A percentile compares a stretch with the other conserved stretches of the same genome.
Conservation (phyloP, 192 early-diverging fungal genomes). For the Phlyctochytrium bullatum region DNA sequence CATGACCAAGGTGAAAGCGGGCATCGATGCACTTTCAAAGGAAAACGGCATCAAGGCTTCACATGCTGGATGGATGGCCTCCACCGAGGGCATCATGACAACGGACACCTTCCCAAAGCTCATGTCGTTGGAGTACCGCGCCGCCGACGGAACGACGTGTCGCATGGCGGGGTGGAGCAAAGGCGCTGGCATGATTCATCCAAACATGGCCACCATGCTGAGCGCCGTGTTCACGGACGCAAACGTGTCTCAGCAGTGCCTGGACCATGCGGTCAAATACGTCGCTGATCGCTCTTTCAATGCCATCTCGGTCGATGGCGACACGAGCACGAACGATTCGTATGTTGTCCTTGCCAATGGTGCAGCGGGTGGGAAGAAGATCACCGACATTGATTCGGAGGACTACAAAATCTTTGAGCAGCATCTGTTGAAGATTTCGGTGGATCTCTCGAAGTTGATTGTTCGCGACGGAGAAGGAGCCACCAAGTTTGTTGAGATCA, state of each 20-base stretch:
- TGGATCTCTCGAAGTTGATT: conserved; percentile 83
- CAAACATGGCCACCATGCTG: conserved; percentile 96
- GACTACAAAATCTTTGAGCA: conserved; percentile 70
- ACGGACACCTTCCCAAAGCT: conserved; percentile 98
- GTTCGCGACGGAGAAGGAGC: conserved; percentile 97
- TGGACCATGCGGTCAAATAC: conserved; percentile 70
- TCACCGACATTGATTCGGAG: conserved; percentile 30
- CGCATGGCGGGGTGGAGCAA: conserved; percentile 94
- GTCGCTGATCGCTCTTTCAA: conserved; percentile 94
- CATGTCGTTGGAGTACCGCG: conserved; percentile 29
- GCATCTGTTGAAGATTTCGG: conserved; percentile 76
- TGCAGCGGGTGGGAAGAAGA: conserved; percentile 38
- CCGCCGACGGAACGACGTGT: conserved; percentile 40
- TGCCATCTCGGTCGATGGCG: conserved; percentile 91
- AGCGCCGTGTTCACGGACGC: conserved; percentile 86
- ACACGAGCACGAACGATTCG: conserved; percentile 96
- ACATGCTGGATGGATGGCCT: conserved; percentile 77
- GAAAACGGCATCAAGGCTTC: conserved; percentile 35
- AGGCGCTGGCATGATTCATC: conserved; percentile 99
- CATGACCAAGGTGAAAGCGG: conserved; percentile 76
- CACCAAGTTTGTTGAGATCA: conserved; percentile 93
- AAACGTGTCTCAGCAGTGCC: conserved; percentile 55
- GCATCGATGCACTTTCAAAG: conserved; percentile 48
- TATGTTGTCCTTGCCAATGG: conserved; percentile 89
- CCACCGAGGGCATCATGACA: conserved; percentile 90